Percentiles rank a stretch among this genome's conserved stretches.
These are phyloP conservation scores for Gracilaria domingensis DNA, from an alignment of 23 red algal species.

Conservation along the genomic window DNA sequence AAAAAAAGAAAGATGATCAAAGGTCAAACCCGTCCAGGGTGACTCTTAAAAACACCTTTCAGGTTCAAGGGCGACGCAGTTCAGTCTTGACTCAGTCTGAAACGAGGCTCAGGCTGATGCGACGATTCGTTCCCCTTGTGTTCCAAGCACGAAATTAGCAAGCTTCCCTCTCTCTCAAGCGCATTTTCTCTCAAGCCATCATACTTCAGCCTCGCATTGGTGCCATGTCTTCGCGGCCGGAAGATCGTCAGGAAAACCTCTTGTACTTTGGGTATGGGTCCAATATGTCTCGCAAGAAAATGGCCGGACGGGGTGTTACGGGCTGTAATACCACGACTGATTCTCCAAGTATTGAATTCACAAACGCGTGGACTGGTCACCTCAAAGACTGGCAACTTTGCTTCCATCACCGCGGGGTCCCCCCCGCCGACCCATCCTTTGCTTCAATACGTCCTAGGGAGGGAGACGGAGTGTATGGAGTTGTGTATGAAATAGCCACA, in stretches of 20 bases:
- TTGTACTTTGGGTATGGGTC: slow-evolving; percentile 27
- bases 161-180: too few relatives aligned
- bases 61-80: too few relatives aligned
- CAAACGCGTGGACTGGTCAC: not conserved
- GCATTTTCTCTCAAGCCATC: too few relatives aligned
- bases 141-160: too few relatives aligned
- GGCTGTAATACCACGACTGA: not conserved
- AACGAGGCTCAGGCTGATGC: too few relatives aligned
- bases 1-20: too few relatives aligned
- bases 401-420: not conserved
- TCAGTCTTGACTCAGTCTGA: too few relatives aligned
- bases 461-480: not conserved
- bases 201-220: too few relatives aligned
- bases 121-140: too few relatives aligned
- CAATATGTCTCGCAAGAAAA: slow-evolving; percentile 25
- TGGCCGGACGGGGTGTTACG: not conserved
- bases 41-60: too few relatives aligned
- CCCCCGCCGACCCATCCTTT: not conserved
- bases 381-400: slow-evolving; percentile 7
- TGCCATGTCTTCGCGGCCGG: not conserved
- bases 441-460: not conserved
- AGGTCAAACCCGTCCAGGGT: too few relatives aligned
- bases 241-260: not conserved
- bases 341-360: not conserved
- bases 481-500: not conserved